phyloP scores from a whole-genome alignment of 2,329 filamentous ascomycete genomes.

The Calonectria naviculata region DNA sequence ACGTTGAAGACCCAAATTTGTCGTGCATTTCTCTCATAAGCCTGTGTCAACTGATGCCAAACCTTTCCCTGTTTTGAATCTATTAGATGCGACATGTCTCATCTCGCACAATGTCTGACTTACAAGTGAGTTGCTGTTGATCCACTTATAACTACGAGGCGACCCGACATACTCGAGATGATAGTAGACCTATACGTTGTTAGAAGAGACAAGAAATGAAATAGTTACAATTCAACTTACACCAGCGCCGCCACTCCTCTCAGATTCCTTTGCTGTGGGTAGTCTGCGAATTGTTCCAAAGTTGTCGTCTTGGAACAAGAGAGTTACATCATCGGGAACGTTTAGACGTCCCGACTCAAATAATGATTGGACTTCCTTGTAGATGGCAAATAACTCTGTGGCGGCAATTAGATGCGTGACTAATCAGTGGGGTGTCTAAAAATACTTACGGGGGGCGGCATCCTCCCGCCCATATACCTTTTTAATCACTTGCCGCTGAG shows the following conservation, averaged over 20 bases:
- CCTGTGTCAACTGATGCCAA: slow-evolving; percentile 65
- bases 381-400: slow-evolving; percentile 71
- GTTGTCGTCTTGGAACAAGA: slow-evolving; percentile 72
- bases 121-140: slow-evolving; percentile 66
- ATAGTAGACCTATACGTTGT: slow-evolving; percentile 56
- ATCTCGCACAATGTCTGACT: slow-evolving; percentile 52
- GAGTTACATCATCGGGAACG: slow-evolving; percentile 66
- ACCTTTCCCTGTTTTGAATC: slow-evolving; percentile 41
- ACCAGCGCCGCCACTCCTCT: slow-evolving; percentile 67
- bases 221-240: slow-evolving; percentile 41
- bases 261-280: slow-evolving; percentile 62
- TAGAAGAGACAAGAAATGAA: neutral
- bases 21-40: slow-evolving; percentile 58
- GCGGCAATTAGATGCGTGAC: neutral
- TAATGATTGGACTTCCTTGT: slow-evolving; percentile 71
- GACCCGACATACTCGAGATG: slow-evolving; percentile 52
- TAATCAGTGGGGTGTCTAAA: neutral
- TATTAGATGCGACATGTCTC: neutral
- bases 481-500: slow-evolving; percentile 65
- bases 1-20: slow-evolving; percentile 73
- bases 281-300: slow-evolving; percentile 68
- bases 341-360: slow-evolving; percentile 67
- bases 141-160: slow-evolving; percentile 54
- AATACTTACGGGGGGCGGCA: slow-evolving; percentile 51
- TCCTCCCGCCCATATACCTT: slow-evolving; percentile 60